Conservation (phyloP, 768 basidiomycete species). For the Lactarius evosmus region DNA sequence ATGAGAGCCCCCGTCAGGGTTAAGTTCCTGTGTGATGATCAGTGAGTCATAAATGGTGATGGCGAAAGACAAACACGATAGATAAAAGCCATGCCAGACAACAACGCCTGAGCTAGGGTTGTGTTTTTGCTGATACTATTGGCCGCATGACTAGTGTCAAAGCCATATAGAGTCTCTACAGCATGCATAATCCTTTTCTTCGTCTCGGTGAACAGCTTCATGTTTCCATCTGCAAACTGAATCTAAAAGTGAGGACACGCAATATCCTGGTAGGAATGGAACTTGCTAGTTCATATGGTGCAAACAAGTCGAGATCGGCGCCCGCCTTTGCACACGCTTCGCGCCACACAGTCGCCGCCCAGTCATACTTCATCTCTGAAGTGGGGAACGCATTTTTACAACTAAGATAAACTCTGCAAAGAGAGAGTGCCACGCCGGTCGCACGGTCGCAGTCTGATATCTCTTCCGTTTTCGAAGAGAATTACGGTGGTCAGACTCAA, state of each 20-base stretch:
- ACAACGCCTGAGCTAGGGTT: neutral
- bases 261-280: neutral
- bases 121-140: slow-evolving; percentile 4
- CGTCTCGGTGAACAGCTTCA: neutral
- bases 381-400: slow-evolving; percentile 18
- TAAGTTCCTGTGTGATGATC: neutral
- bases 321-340: neutral
- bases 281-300: neutral
- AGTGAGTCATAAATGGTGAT: neutral
- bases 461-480: neutral
- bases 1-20: neutral
- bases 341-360: neutral
- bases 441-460: neutral
- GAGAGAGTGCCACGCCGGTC: neutral
- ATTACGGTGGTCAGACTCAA: neutral
- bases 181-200: neutral
- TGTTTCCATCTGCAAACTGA: neutral
- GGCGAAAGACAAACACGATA: neutral
- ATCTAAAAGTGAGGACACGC: neutral
- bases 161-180: slow-evolving; percentile 10
- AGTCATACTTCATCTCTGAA: neutral
- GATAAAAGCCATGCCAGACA: slow-evolving; percentile 8
- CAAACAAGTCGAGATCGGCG: neutral
- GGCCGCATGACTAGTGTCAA: slow-evolving; percentile 10
- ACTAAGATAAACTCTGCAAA: slow-evolving; percentile 2